phyloP scores from a whole-genome alignment of 768 basidiomycete species.

The Hortiboletus campestris region DNA sequence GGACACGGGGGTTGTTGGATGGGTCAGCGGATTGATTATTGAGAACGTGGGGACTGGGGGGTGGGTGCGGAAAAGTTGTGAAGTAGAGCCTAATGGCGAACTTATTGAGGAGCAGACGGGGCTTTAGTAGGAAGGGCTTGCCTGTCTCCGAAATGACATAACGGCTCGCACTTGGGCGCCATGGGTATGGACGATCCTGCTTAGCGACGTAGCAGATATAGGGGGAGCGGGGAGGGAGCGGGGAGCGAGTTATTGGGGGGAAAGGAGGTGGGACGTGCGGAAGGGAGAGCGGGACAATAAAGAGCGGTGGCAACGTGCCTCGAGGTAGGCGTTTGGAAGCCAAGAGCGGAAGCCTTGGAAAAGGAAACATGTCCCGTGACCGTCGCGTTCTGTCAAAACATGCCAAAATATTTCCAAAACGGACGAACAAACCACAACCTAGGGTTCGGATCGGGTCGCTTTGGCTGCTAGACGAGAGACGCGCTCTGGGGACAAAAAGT shows the following conservation, averaged over 20 bases:
- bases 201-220: conserved; percentile 7
- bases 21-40: conserved; percentile 57
- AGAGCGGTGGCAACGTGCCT: conserved; percentile 30
- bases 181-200: conserved; percentile 24
- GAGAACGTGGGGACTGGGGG: conserved; percentile 61
- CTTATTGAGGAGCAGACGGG: conserved; percentile 4
- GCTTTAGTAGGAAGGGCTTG: conserved; percentile 29
- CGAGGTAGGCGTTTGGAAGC: conserved; percentile 27
- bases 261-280: conserved; percentile 4
- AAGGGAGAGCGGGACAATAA: conserved; percentile 22
- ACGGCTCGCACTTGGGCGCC: conserved; percentile 62
- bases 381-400: conserved; percentile 33
- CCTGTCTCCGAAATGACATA: conserved; percentile 81
- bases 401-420: conserved; percentile 17
- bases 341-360: conserved; percentile 26
- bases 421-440: conserved; percentile 15
- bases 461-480: background rate
- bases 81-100: conserved; percentile 68
- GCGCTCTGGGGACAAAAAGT: background rate
- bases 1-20: conserved; percentile 57
- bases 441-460: conserved; percentile 13
- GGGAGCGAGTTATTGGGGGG: background rate
- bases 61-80: conserved; percentile 81
- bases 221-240: background rate
- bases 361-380: conserved; percentile 37